Base-by-base conservation (phyloP, 257 asterid genomes). In the Solanum virginianum region DNA sequence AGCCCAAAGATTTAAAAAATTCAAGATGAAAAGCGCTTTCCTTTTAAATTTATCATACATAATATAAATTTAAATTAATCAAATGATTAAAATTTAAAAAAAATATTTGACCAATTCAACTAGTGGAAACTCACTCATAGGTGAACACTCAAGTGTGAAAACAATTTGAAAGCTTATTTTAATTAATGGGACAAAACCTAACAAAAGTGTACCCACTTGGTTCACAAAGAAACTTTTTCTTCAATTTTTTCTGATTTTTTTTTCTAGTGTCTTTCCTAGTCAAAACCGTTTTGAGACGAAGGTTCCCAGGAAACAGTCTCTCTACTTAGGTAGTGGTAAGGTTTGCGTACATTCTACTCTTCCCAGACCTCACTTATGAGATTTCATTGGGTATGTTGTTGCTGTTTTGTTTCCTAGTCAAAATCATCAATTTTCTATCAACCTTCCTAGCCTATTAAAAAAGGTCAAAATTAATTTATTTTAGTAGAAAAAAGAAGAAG, bases 11-110 rank as follows among this genome's bases (percentile, higher is more conserved):
- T 9, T 20, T 4, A 26, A 57, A 4, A 4, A 57, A 57, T 6
- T 8, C 1, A 0, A 1, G 22, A 1, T 57, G 8, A 56, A 59
- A 59, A n/a, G 0, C n/a, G 0, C 8, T 59, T 20, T 0, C 29
- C n/a, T 55, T 2, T 7, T 55, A 55, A 55, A 17, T 55, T 55
- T 1, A 17, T 49, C 10, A 6, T 7, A 7, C 26, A 3, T 20
- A 9, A 59, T 5, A 59, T 0, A 2, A 62, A 22, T 5, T 7
- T 63, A 24, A 24, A 63, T 24, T 29, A 24, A 20, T 57, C 0
- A 29, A 29, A 66, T 29, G 0, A 15, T 15, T 3, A 7, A 29
- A 32, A 32, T 32, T 32, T 2, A 29, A 32, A 32, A 29, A 66
- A 66, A 26, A 14, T 7, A 14, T 0, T 29, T 66, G 45, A 66